phyloP scores from a whole-genome alignment of 148 eudicot species.

The Arbutus unedo region DNA sequence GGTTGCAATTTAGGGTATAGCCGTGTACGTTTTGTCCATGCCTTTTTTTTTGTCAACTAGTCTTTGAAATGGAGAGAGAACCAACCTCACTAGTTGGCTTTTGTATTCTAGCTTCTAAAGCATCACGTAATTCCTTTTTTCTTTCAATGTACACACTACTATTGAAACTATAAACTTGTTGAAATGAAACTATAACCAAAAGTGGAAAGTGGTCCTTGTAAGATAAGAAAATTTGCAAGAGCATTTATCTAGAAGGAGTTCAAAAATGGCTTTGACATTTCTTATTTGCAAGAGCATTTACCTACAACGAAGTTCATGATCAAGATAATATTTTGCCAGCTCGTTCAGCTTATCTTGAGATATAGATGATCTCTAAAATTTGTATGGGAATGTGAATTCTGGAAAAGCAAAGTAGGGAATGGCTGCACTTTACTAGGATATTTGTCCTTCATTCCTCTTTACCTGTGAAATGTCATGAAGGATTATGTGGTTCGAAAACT shows the following conservation, averaged over 20 bases:
- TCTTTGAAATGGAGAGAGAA: background rate
- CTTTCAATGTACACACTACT: background rate
- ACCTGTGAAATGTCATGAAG: background rate
- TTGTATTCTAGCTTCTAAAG: background rate
- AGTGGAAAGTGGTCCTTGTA: background rate
- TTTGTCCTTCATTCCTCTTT: background rate
- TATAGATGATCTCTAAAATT: background rate
- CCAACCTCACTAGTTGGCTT: background rate
- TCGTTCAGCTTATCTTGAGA: background rate
- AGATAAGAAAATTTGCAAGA: background rate
- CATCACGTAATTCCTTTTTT: background rate
- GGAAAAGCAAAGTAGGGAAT: slow-evolving; percentile 8
- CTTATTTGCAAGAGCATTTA: background rate
- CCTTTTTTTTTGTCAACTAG: background rate
- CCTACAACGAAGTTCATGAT: background rate
- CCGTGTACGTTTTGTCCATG: background rate
- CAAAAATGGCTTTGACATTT: background rate
- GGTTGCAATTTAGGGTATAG: background rate
- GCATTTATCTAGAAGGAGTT: background rate
- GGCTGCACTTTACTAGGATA: background rate
- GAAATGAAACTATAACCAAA: background rate
- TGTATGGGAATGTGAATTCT: background rate
- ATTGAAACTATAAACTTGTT: background rate
- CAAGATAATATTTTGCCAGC: background rate
- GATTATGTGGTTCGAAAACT: background rate